Percentiles rank a stretch among this genome's conserved stretches.
phyloP scores from a whole-genome alignment of 148 eudicot genomes.

The Cornus kousa region DNA sequence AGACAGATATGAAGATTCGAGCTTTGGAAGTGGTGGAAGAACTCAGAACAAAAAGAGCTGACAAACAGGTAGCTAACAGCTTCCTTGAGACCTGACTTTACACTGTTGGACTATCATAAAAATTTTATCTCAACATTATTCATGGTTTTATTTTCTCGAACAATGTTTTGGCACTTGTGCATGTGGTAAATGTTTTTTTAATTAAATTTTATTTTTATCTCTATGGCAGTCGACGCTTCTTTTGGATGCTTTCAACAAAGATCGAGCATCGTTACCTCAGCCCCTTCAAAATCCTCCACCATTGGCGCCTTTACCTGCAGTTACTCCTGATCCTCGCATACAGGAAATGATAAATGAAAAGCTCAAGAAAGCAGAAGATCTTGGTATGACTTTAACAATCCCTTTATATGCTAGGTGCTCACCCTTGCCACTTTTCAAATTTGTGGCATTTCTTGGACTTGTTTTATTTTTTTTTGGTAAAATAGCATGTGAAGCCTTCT shows the following conservation, averaged over 20 bases:
- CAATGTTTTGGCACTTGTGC: not conserved
- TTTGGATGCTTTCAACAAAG: conserved; percentile 94
- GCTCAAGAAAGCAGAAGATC: conserved; percentile 91
- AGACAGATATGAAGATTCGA: conserved; percentile 80
- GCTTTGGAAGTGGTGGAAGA: conserved; percentile 74
- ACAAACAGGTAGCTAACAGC: conserved; percentile 65
- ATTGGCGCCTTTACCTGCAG: conserved; percentile 60
- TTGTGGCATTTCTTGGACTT: not conserved
- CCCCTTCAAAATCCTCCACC: conserved; percentile 79
- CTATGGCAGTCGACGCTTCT: conserved; percentile 73
- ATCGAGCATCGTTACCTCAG: conserved; percentile 88
- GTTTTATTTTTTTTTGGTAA: not conserved
- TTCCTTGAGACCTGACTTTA: not conserved
- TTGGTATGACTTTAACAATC: conserved; percentile 46
- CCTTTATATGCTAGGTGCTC: not conserved
- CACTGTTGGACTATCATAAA: not conserved
- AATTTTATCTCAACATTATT: not conserved
- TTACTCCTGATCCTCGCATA: conserved; percentile 84
- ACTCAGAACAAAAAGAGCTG: conserved; percentile 81
- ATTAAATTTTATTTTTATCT: not conserved
- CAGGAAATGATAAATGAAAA: conserved; percentile 98
- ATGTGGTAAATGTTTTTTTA: not conserved
- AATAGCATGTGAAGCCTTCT: not conserved
- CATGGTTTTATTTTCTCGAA: not conserved
- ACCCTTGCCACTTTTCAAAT: not conserved